Evolutionary conservation across 2,329 filamentous ascomycete genomes (phyloP).

Genomic region (Pseudogymnoascus sp.): DNA sequence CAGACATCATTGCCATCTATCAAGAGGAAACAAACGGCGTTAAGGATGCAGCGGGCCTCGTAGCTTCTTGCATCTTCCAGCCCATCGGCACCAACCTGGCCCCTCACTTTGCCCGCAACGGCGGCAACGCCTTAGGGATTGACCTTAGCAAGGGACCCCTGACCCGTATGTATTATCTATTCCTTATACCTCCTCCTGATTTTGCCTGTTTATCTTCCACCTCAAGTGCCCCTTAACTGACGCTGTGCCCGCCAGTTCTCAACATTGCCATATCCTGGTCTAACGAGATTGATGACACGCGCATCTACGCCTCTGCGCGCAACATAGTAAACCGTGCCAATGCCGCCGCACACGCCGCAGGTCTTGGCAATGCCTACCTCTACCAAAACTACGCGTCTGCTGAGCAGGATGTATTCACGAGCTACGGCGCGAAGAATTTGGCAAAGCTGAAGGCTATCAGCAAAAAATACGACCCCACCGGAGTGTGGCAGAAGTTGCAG

Average conservation of each 20-base stretch:
- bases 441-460: conserved; percentile 21
- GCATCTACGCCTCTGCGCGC: conserved; percentile 24
- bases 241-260: conserved; percentile 10
- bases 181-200: conserved; percentile 20
- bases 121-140: conserved; percentile 23
- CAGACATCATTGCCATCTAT: conserved; percentile 19
- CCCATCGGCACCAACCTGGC: conserved; percentile 34
- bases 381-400: conserved; percentile 34
- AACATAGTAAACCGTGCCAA: conserved; percentile 25
- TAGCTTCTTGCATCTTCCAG: conserved; percentile 27
- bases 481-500: conserved; percentile 26
- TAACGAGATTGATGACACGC: conserved; percentile 28
- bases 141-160: conserved; percentile 12
- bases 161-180: conserved; percentile 13
- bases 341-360: conserved; percentile 25
- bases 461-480: conserved; percentile 23
- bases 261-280: conserved; percentile 25
- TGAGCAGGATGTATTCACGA: conserved; percentile 29
- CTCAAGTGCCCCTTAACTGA: conserved; percentile 16
- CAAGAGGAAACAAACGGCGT: conserved; percentile 16
- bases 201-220: conserved; percentile 15
- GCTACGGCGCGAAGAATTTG: conserved; percentile 31
- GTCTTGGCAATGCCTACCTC: conserved; percentile 31
- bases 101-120: conserved; percentile 30
- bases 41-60: conserved; percentile 13